These are phyloP conservation scores for Giardia muris DNA, from an alignment of 208 protist species.

Conservation along the genomic window DNA sequence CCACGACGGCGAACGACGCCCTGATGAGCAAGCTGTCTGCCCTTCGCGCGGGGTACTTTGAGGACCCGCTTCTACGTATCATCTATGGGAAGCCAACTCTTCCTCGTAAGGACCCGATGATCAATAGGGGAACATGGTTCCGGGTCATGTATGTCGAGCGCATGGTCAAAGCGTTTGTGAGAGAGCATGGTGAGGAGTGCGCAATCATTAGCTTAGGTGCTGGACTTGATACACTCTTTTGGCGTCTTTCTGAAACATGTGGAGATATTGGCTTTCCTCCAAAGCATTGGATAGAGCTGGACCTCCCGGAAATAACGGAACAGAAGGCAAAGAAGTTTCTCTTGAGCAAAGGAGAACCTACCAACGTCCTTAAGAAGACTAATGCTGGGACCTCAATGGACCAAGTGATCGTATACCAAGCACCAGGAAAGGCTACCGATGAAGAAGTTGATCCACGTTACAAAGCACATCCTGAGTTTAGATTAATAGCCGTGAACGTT, in stretches of 20 bases:
- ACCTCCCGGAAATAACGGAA: constrained; percentile 1
- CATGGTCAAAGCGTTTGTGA: not conserved
- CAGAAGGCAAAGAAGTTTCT: not conserved
- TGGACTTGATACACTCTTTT: constrained; percentile 18
- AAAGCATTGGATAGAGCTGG: not conserved
- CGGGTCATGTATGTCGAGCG: not conserved
- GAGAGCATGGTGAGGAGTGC: not conserved
- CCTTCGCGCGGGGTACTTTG: not conserved
- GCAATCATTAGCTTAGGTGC: not conserved
- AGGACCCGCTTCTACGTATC: not conserved
- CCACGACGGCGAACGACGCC: not conserved
- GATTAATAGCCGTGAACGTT: not conserved
- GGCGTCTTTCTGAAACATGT: not conserved
- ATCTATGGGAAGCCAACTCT: not conserved
- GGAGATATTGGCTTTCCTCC: not conserved
- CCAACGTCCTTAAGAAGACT: not conserved
- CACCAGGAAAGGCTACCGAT: not conserved
- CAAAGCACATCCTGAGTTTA: not conserved
- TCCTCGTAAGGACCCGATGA: constrained; percentile 15
- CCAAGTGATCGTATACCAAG: not conserved
- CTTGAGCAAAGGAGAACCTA: not conserved
- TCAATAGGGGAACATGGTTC: constrained; percentile 15
- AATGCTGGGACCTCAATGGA: not conserved
- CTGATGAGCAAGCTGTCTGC: not conserved
- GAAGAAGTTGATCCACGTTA: not conserved